A percentile compares a stretch with the other conserved stretches of the same genome.
phyloP scores from a whole-genome alignment of 2,329 filamentous ascomycete species.

The Acephala macrosclerotiorum region DNA sequence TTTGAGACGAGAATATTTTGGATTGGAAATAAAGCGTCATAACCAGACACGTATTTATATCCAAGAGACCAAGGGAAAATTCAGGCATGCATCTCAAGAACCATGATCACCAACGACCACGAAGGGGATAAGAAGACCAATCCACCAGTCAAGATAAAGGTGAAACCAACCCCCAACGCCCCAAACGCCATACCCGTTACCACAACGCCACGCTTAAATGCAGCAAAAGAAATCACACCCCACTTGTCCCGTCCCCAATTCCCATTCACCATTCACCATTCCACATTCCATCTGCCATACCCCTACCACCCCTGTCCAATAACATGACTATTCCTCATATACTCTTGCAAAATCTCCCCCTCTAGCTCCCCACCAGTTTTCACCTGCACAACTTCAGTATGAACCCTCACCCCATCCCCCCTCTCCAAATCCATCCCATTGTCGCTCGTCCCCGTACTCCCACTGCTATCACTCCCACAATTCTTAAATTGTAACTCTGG shows the following conservation, averaged over 20 bases:
- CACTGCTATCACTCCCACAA: not conserved
- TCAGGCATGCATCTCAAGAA: not conserved
- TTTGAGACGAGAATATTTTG: not conserved
- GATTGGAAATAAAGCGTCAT: not conserved
- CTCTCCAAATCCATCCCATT: not conserved
- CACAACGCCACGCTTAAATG: conserved; percentile 3
- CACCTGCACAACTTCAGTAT: not conserved
- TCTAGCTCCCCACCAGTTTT: not conserved
- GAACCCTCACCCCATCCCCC: not conserved
- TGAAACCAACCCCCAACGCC: not conserved
- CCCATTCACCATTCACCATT: not conserved
- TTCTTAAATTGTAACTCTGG: not conserved
- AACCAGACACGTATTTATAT: not conserved
- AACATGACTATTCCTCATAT: conserved; percentile 1
- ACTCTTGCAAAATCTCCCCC: not conserved
- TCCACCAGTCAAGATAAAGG: not conserved
- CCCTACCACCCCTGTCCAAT: not conserved
- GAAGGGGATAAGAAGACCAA: not conserved
- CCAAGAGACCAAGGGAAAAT: not conserved
- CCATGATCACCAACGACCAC: not conserved
- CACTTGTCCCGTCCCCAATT: not conserved
- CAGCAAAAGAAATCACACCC: not conserved
- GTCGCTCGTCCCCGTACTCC: not conserved
- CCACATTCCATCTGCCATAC: not conserved
- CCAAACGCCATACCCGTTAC: conserved; percentile 3